Percentiles rank a stretch among this genome's conserved stretches.
phyloP scores from a whole-genome alignment of 1,284 basidiomycete species.

The Ustilago tritici region DNA sequence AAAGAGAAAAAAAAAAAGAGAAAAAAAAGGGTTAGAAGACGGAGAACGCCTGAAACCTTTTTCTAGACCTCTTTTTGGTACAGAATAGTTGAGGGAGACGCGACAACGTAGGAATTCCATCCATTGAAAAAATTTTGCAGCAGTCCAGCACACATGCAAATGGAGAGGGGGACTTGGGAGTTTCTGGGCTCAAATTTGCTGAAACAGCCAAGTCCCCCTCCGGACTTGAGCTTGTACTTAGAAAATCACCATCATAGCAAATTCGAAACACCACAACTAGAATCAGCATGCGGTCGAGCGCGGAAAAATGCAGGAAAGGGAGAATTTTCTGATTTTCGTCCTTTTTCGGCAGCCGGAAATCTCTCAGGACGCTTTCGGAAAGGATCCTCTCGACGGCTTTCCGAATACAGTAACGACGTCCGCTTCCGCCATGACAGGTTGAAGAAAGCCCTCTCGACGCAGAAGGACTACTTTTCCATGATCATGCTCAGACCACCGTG shows the following conservation, averaged over 20 bases:
- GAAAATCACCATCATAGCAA: too few relatives aligned
- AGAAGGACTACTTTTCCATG: background rate
- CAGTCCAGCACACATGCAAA: too few relatives aligned
- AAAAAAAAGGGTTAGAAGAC: slow-evolving; percentile 6
- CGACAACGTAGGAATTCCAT: too few relatives aligned
- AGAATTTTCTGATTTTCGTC: background rate
- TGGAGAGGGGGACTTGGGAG: too few relatives aligned
- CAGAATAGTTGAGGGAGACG: too few relatives aligned
- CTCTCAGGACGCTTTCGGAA: background rate
- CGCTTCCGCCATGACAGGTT: background rate
- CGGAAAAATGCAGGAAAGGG: background rate
- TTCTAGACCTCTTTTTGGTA: background rate
- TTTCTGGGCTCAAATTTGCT: too few relatives aligned
- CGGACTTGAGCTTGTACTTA: too few relatives aligned
- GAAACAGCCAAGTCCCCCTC: too few relatives aligned
- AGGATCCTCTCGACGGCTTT: background rate
- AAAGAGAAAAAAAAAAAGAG: too few relatives aligned
- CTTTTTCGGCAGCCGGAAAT: background rate
- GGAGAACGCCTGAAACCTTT: slow-evolving; percentile 29
- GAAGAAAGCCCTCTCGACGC: background rate
- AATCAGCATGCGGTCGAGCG: background rate
- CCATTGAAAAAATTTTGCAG: too few relatives aligned
- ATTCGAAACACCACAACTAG: too few relatives aligned
- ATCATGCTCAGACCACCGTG: background rate
- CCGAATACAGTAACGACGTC: background rate